phyloP scores from a whole-genome alignment of 768 basidiomycete species.

The Coprinopsis sp. region DNA sequence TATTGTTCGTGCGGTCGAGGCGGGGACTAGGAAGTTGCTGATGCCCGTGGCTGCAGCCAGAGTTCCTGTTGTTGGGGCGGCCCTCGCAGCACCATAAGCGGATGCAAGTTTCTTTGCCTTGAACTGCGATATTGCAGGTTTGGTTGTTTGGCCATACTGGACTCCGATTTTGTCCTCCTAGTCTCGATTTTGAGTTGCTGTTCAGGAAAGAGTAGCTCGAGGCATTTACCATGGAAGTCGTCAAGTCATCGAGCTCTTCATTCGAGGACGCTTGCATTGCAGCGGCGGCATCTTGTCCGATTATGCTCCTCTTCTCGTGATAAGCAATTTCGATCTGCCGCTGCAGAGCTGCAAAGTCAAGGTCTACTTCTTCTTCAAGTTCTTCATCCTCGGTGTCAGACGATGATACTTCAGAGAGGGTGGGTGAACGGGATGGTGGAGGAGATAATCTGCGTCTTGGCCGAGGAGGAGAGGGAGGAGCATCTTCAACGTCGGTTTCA shows the following conservation, averaged over 20 bases:
- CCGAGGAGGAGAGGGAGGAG: slow-evolving; percentile 2
- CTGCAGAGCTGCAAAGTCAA: slow-evolving; percentile 62
- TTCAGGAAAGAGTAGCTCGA: background rate
- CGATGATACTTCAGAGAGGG: slow-evolving; percentile 7
- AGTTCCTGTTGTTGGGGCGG: too few relatives aligned
- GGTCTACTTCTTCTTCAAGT: slow-evolving; percentile 52
- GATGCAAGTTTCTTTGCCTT: slow-evolving; percentile 52
- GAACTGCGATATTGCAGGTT: slow-evolving; percentile 58
- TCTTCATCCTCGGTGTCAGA: slow-evolving; percentile 21
- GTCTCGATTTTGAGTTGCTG: too few relatives aligned
- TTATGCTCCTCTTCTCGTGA: slow-evolving; percentile 51
- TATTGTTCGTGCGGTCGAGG: slow-evolving; percentile 41
- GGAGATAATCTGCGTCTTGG: slow-evolving; percentile 11
- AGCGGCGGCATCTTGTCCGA: slow-evolving; percentile 50
- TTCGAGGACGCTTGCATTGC: slow-evolving; percentile 46
- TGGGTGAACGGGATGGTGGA: background rate
- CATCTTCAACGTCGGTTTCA: slow-evolving; percentile 46
- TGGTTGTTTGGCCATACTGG: slow-evolving; percentile 36
- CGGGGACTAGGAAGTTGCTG: slow-evolving; percentile 35
- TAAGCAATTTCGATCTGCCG: slow-evolving; percentile 74
- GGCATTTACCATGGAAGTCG: slow-evolving; percentile 23
- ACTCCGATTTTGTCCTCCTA: slow-evolving; percentile 43
- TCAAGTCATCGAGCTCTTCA: slow-evolving; percentile 30
- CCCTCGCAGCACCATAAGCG: slow-evolving; percentile 43
- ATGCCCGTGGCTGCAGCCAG: slow-evolving; percentile 35